Evolutionary conservation across 345 rosid species (phyloP).

Genomic region (Citrus maxima): DNA sequence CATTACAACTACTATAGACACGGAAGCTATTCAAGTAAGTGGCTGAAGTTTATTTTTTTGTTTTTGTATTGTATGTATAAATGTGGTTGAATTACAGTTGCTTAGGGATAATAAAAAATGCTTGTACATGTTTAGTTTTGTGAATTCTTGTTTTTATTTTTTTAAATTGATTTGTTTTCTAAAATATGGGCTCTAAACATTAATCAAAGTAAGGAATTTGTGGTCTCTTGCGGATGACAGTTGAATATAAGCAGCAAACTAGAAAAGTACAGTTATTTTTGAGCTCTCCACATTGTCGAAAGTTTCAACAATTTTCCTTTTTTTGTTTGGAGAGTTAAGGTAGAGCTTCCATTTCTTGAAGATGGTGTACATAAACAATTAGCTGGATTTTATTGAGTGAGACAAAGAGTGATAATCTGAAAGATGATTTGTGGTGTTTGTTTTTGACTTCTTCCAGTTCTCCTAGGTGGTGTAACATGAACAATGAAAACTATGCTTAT

Average conservation of each 20-base stretch:
- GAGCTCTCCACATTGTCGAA: not conserved
- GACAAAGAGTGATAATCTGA: not conserved
- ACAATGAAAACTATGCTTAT: not conserved
- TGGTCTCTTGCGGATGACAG: not conserved
- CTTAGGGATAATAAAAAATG: not conserved
- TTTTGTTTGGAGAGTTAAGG: not conserved
- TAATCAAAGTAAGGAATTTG: not conserved
- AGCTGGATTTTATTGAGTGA: not conserved
- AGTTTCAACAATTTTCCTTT: not conserved
- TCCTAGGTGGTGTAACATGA: not conserved
- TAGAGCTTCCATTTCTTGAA: not conserved
- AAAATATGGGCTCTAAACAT: not conserved
- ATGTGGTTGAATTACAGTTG: not conserved
- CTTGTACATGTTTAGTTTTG: not conserved
- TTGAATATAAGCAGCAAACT: not conserved
- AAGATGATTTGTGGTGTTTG: not conserved
- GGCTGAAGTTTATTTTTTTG: not conserved
- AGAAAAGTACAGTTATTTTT: not conserved
- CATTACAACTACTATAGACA: conserved; percentile 70
- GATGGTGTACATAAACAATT: not conserved
- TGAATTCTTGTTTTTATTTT: not conserved
- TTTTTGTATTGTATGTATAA: not conserved
- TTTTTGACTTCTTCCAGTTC: not conserved
- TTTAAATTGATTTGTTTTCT: not conserved
- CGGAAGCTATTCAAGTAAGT: conserved; percentile 84